A percentile compares a stretch with the other conserved stretches of the same genome.
These are phyloP conservation scores for Geranomyces variabilis DNA, from an alignment of 192 early-diverging fungal species.

Conservation along the genomic window DNA sequence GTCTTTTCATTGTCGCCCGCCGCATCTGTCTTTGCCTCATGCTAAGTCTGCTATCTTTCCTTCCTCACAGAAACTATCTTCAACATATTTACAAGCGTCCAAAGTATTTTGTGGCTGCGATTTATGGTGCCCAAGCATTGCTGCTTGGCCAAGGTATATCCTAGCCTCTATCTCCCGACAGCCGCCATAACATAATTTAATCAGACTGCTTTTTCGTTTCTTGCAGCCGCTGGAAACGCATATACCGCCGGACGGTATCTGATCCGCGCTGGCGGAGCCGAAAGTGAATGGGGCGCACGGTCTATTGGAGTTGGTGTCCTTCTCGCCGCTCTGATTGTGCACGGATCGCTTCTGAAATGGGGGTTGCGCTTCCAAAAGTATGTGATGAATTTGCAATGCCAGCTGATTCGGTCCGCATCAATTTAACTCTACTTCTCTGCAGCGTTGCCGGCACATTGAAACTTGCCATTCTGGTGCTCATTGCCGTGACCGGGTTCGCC, in stretches of 20 bases:
- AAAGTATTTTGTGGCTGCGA: constrained; percentile 8
- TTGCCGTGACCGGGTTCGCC: constrained; percentile 20
- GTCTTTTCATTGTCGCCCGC: no score
- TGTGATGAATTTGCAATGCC: no score
- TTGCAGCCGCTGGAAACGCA: constrained; percentile 17
- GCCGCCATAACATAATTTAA: no score
- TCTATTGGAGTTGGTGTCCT: background rate
- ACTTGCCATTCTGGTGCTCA: constrained; percentile 16
- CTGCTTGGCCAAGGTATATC: constrained; percentile 23
- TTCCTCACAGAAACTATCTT: constrained; percentile 16
- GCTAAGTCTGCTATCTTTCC: no score
- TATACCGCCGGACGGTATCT: constrained; percentile 16
- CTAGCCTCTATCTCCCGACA: no score
- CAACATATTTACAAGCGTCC: constrained; percentile 22
- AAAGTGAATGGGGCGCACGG: constrained; percentile 6
- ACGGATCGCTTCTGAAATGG: constrained; percentile 11
- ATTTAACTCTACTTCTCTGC: background rate
- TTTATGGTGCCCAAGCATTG: constrained; percentile 20
- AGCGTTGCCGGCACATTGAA: constrained; percentile 23
- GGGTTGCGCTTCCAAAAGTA: constrained; percentile 25
- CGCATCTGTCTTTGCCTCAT: no score
- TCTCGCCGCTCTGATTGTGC: constrained; percentile 6
- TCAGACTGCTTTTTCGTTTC: no score
- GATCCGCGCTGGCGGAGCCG: background rate
- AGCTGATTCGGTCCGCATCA: no score